Evolutionary conservation across 2,329 filamentous ascomycete species (phyloP), one percentile per base, ranked within the genome.

Genomic region (Paraphaeosphaeria sporulosa): DNA sequence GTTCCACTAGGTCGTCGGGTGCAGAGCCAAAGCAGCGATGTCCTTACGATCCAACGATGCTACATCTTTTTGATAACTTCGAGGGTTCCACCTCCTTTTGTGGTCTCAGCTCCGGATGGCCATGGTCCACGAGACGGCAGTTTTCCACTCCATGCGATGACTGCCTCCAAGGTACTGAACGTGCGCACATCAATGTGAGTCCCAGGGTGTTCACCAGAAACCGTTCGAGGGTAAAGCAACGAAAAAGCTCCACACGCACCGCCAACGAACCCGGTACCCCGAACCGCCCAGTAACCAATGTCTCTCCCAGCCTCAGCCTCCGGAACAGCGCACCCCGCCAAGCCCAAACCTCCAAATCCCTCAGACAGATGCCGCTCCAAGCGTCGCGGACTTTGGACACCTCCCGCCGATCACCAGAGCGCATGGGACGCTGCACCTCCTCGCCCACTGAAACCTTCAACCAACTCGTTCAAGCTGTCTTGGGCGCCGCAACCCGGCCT

Each of bases 121-220:
- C 27, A 2, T 38, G 52, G 40, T 23, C 40, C 3, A 15, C 23
- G 9, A 46, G 7, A 27, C n/a, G 12, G 23, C 15, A n/a, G 21
- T 10, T 25, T 13, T 42, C 52, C 21, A 55, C 52, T 19, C 52
- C 52, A 4, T 55, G 52, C 44, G 27, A 44, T 46, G 52, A 55
- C 19, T 55, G 52, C 13, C 40, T 55, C 27, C 40, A 46, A n/a
- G 52, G 52, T 19, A 55, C 52, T 9, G 40, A 55, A 36, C 30
- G 42, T 15, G 52, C 52, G 8, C 52, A 55, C 42, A 55, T 55
- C 42, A 55, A 55, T 6, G 30, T 55, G 17, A 55, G 52, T 25
- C 42, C 52, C 5, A 46, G 52, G 10, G 21, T 17, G 21, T 55
- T 47, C 12, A 17, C 30, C n/a, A 46, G n/a, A 30, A 36, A 13